Base-by-base conservation (phyloP, 495 filamentous ascomycete genomes). In the Neurospora discreta region DNA sequence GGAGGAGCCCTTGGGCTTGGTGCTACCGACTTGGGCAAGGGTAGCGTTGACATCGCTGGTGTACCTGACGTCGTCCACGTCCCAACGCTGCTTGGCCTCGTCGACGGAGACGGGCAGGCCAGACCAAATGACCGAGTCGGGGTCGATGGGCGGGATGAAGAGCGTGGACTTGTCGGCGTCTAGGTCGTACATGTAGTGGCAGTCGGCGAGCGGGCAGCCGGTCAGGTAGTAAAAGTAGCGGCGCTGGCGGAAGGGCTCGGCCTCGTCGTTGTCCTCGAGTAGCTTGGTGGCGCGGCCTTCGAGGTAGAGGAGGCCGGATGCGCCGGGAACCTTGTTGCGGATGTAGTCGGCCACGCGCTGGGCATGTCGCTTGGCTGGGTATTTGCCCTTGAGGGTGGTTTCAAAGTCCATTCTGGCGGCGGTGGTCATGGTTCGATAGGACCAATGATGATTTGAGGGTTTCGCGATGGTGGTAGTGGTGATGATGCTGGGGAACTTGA, bases 191-290 rank as follows among this genome's bases (percentile, higher is more conserved):
- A 91, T 87, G 69, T 94, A 85, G 79, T 89, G 91, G 76, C 90
- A 91, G 81, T 98, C 94, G 68, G 93, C 89, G 30, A 94, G 84
- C 39, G 88, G 82, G 79, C 93, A 97, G 75, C 96, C 96, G 18
- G 93, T 93, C 36, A 99, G 85, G 82, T 99, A 98, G 88, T 91
- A 97, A 85, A 99, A 98, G 76, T 88, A 90, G 69, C 96, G 91
- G 75, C 94, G 91, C 82, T 99, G 96, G 74, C 92, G 85, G 75
- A 96, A 96, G 0, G 88, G 92, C 78, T 88, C 84, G 5, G 88
- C 81, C 81, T 91, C 89, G 77, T 97, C 94, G 78, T 90, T 91
- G 81, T 97, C 94, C 79, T 97, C 92, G 39, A 91, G 84, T 75
- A 95, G 78, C 69, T 85, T 88, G 73, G 90, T 93, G 79, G 89